A percentile compares a stretch with the other conserved stretches of the same genome.
Conservation (phyloP, 2,329 filamentous ascomycete species). For the Colletotrichum zoysiae region DNA sequence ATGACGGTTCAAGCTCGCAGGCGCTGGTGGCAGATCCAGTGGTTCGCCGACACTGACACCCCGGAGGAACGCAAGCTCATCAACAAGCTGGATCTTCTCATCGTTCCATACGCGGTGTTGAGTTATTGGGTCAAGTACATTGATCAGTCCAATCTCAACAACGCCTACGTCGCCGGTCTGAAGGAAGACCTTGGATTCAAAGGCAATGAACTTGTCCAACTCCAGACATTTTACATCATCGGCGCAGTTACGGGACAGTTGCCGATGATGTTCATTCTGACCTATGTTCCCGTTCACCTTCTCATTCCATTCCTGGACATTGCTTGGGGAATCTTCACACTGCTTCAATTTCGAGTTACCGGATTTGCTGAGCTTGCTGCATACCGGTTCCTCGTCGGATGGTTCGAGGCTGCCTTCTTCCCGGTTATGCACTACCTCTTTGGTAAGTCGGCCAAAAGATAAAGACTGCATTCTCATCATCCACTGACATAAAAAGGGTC, state of each 20-base stretch:
- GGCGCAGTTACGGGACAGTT: conserved; percentile 46
- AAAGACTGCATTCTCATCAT: no score
- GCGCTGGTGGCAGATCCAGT: conserved; percentile 57
- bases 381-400: conserved; percentile 51
- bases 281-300: conserved; percentile 47
- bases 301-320: conserved; percentile 54
- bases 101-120: conserved; percentile 51
- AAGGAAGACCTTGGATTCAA: conserved; percentile 46
- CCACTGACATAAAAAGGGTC: conserved; percentile 57
- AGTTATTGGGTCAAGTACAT: conserved; percentile 48
- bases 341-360: conserved; percentile 52
- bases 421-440: conserved; percentile 55
- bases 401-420: conserved; percentile 51
- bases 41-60: conserved; percentile 64
- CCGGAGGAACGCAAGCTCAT: conserved; percentile 56
- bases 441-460: conserved; percentile 44
- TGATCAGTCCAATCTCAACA: conserved; percentile 51
- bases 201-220: conserved; percentile 47
- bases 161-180: conserved; percentile 50
- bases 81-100: conserved; percentile 56
- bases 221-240: conserved; percentile 46
- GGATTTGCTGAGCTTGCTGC: conserved; percentile 44
- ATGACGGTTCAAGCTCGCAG: conserved; percentile 34
- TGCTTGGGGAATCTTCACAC: conserved; percentile 68
- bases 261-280: conserved; percentile 49